Evolutionary conservation across 2,329 filamentous ascomycete genomes (phyloP).

Genomic region (Purpureocillium lavendulum): DNA sequence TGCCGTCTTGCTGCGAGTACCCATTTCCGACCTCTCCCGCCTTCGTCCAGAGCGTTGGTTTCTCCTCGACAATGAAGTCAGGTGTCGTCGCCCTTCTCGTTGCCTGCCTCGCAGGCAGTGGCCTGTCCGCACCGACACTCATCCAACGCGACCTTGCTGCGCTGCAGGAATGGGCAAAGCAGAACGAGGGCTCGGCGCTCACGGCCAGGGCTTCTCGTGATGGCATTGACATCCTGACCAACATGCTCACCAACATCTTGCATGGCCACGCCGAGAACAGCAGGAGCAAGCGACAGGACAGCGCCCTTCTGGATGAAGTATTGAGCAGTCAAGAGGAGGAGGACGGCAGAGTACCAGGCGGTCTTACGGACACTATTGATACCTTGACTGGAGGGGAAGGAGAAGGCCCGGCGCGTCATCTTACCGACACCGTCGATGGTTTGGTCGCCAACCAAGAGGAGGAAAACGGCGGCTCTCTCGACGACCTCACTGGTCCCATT

Average conservation of each 20-base stretch:
- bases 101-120: slow-evolving; percentile 2
- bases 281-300: too few relatives aligned
- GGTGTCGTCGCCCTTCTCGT: slow-evolving; percentile 1
- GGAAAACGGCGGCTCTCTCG: too few relatives aligned
- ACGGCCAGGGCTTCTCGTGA: neutral
- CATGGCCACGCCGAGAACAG: neutral
- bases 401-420: too few relatives aligned
- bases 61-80: slow-evolving; percentile 3
- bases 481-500: too few relatives aligned
- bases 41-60: neutral
- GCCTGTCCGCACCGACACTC: slow-evolving; percentile 3
- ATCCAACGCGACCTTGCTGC: neutral
- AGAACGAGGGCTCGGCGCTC: neutral
- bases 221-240: neutral
- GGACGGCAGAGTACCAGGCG: too few relatives aligned
- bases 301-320: too few relatives aligned
- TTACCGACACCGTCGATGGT: too few relatives aligned
- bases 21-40: too few relatives aligned
- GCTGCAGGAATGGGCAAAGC: neutral
- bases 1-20: neutral
- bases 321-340: neutral
- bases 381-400: too few relatives aligned
- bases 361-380: too few relatives aligned
- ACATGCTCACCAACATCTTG: neutral
- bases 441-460: too few relatives aligned